Base-by-base conservation (phyloP, 176 grass and related monocot species). In the Stipa capillata region DNA sequence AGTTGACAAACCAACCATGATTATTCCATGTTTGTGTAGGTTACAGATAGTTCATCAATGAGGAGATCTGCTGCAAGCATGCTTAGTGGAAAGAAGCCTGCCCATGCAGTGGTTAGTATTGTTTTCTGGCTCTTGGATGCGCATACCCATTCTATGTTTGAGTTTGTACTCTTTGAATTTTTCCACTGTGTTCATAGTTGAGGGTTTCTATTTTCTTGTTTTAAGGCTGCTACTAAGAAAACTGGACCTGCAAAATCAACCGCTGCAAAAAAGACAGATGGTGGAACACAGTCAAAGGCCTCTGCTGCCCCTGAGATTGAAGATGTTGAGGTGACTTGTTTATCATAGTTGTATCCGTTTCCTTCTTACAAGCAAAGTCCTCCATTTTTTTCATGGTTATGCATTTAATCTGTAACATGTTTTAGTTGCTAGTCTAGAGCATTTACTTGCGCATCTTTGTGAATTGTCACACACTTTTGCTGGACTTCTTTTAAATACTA, bases 11-110 rank as follows among this genome's bases (percentile, higher is more conserved):
- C 41, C 13, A 80, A 71, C 24, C 51, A 45, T 70, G 39, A 23
- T 56, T 73, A 43, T 69, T 41, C 6, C 61, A 25, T 80, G 21
- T 47, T 86, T 52, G 8, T 84, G 48, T 65, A 99, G 96, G 90
- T 72, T 86, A 76, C 77, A 49, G 85, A 95, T 87, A 87, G 65
- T 74, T 74, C 83, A 83, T 89, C 66, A 44, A 74, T 91, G 85
- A 93, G 90, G 72, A 92, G 96, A 81, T 99, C 96, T 56, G 96
- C 96, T 57, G 96, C 88, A 78, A 99, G 96, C 90, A 99, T 99
- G 92, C 96, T 99, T 82, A 95, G 87, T 72, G 92, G 92, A 83
- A 99, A 91, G 88, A 99, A 90, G 69, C 74, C 86, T 81, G 54
- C 80, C 31, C 86, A 84, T 66, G 59, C 86, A 69, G 65, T 29